Conservation (phyloP, 495 filamentous ascomycete species). For the Penicillium verhagenii region DNA sequence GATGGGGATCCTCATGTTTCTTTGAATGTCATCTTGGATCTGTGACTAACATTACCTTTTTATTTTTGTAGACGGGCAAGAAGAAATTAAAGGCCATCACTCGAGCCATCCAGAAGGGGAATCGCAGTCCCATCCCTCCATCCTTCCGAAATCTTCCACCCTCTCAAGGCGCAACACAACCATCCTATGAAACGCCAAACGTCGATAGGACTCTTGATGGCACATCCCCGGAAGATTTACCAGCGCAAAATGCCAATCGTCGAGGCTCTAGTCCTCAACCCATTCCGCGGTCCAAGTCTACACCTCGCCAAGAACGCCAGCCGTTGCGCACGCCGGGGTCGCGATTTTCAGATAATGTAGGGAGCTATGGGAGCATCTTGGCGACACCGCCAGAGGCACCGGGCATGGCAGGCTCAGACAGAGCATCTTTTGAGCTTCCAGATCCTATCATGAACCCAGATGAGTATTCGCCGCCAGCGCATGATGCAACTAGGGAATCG, state of each 20-base stretch:
- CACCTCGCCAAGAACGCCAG: constrained; percentile 33
- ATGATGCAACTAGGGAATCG: constrained; percentile 14
- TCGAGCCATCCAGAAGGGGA: constrained; percentile 61
- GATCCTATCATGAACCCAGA: constrained; percentile 64
- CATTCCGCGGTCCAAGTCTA: constrained; percentile 25
- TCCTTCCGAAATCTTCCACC: constrained; percentile 18
- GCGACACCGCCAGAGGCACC: constrained; percentile 53
- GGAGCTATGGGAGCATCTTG: constrained; percentile 75
- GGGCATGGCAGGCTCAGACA: constrained; percentile 30
- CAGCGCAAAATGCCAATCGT: constrained; percentile 3
- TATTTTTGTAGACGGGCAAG: constrained; percentile 61
- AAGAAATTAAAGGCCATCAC: constrained; percentile 81
- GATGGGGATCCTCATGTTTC: neutral
- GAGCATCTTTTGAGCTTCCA: constrained; percentile 64
- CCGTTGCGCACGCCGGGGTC: constrained; percentile 39
- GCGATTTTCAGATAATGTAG: constrained; percentile 36
- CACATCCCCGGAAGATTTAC: constrained; percentile 11
- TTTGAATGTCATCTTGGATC: neutral
- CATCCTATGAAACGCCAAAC: constrained; percentile 10
- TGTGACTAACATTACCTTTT: neutral
- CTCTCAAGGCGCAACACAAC: constrained; percentile 24
- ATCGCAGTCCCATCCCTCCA: constrained; percentile 58
- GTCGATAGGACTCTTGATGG: constrained; percentile 25
- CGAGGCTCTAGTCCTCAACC: neutral
- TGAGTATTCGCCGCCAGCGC: constrained; percentile 27